Evolutionary conservation across 2,329 filamentous ascomycete genomes (phyloP), one percentile per base, ranked within the genome.

Genomic region (Trematosphaeria pertusa): DNA sequence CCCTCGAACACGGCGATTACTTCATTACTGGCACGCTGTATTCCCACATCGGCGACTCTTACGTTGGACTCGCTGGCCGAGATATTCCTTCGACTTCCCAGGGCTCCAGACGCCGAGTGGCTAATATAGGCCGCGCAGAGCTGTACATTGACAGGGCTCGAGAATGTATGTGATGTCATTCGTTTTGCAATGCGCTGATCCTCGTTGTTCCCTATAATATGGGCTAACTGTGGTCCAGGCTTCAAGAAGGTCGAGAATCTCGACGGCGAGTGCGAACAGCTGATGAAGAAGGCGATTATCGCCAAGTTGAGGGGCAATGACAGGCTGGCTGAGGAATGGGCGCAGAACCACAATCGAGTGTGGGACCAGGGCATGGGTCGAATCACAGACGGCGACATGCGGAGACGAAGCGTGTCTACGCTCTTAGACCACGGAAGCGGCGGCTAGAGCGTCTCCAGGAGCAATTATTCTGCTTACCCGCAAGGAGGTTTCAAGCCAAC

Each of bases 271-370:
- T 87, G 89, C 62, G 87, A 91, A 70, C 85, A 89, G 77, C 81
- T 92, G 74, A 87, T 87, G 15, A 94, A 94, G 77, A 92, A 90
- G 72, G 87, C 88, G 3, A 85, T 85, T 39, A 81, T 95, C 39
- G 88, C 89, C 77, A 85, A 86, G 68, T 75, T 87, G 36, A 78
- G 82, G 6, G 88, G 67, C 1, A 64, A 72, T 34, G 65, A 69
- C 39, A 64, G 59, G 46, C 32, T 70, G 33, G 66, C 69, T 1
- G 67, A 68, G 43, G 69, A 72, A 34, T 71, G 65, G 66, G 68
- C 68, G 19, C 65, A 69, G 46, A 66, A 69, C 32, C 64, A 69
- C 38, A 67, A 72, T 40, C 53, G 55, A 3, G 61, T 67, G 6
- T 71, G 68, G 63, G 62, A 72, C n/a, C 60, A 64, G 26, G 64